phyloP scores from a whole-genome alignment of 371 early-diverging fungal species.

The Nosema granulosis region DNA sequence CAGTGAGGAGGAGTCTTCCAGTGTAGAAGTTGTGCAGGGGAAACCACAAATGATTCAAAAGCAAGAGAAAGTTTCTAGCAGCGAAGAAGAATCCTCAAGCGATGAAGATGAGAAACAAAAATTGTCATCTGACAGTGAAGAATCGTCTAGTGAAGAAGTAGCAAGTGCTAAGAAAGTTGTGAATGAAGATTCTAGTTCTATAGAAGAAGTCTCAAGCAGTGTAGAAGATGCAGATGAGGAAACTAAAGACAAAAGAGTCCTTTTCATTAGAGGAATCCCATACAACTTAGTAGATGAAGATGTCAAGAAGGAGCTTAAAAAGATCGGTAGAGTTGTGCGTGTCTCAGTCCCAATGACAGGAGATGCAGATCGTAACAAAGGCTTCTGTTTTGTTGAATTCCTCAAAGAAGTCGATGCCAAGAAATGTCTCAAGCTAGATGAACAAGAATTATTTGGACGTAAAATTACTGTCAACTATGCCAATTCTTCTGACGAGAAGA shows the following conservation, averaged over 20 bases:
- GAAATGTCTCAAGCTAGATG: conserved; percentile 56
- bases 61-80: neutral
- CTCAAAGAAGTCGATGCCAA: conserved; percentile 54
- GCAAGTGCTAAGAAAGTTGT: neutral
- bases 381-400: conserved; percentile 67
- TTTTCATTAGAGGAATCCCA: conserved; percentile 66
- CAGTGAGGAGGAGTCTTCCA: neutral
- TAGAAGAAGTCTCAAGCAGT: conserved; percentile 26
- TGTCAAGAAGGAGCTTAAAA: conserved; percentile 60
- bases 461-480: conserved; percentile 56
- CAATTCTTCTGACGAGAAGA: conserved; percentile 13
- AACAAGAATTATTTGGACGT: conserved; percentile 54
- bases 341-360: conserved; percentile 60
- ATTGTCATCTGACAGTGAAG: neutral
- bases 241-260: conserved; percentile 51
- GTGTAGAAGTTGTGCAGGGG: neutral
- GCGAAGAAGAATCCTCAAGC: neutral
- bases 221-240: conserved; percentile 44
- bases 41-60: no score
- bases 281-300: conserved; percentile 57
- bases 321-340: conserved; percentile 61
- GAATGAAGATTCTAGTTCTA: conserved; percentile 4
- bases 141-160: neutral
- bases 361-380: conserved; percentile 60
- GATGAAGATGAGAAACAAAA: conserved; percentile 2